A percentile compares a stretch with the other conserved stretches of the same genome.
Evolutionary conservation across 192 early-diverging fungal genomes (phyloP).

Genomic region (Physocladia obscura): DNA sequence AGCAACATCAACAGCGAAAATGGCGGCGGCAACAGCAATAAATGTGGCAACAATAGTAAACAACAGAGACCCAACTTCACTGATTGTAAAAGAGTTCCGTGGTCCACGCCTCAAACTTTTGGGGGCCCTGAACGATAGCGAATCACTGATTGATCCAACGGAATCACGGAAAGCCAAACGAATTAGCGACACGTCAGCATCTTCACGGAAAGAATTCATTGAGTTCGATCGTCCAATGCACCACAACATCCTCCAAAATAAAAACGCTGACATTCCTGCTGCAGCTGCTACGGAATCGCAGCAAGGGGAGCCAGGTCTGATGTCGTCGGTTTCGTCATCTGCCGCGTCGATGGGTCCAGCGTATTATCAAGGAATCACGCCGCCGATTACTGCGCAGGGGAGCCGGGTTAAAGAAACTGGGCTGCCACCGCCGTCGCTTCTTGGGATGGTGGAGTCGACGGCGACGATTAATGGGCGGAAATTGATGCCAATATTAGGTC

Average conservation of each 20-base stretch:
- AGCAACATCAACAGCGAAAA: background rate
- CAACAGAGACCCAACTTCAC: background rate
- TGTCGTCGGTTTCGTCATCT: background rate
- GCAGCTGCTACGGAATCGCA: background rate
- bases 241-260: background rate
- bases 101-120: background rate
- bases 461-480: background rate
- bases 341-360: slow-evolving; percentile 11
- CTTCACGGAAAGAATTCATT: background rate
- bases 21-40: background rate
- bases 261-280: background rate
- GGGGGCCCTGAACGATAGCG: background rate
- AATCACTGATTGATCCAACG: background rate
- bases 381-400: slow-evolving; percentile 2
- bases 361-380: slow-evolving; percentile 12
- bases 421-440: background rate
- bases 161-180: too few relatives aligned
- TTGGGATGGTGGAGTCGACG: background rate
- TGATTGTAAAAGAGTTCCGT: background rate
- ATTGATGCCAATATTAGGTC: background rate
- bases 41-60: background rate
- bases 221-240: slow-evolving; percentile 9
- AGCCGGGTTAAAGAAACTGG: background rate
- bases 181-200: background rate
- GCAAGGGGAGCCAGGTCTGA: too few relatives aligned